A percentile compares a stretch with the other conserved stretches of the same genome.
phyloP scores from a whole-genome alignment of 1,284 basidiomycete genomes.

The Leccinum colubrinum region DNA sequence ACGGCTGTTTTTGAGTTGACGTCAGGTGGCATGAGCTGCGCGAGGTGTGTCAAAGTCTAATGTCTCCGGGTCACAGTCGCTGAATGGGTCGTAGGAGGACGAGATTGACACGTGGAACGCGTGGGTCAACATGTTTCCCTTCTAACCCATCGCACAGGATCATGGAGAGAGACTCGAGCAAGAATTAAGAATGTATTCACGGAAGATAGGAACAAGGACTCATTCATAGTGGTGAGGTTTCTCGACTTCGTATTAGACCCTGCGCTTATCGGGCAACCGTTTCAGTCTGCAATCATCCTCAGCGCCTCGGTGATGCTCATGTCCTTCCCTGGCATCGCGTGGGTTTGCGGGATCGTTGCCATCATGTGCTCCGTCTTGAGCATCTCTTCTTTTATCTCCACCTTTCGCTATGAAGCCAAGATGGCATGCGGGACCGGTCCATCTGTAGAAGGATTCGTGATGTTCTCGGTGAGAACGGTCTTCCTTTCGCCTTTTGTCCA shows the following conservation, averaged over 20 bases:
- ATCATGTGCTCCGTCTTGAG: too few species aligned
- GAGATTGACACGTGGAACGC: conserved; percentile 78
- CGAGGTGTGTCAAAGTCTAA: conserved; percentile 30
- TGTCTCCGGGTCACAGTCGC: background rate
- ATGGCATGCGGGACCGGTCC: background rate
- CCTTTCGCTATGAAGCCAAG: too few species aligned
- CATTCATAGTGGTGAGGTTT: background rate
- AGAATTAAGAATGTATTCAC: conserved; percentile 40
- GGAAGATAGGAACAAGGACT: conserved; percentile 56
- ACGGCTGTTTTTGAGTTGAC: conserved; percentile 41
- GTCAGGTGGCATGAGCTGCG: conserved; percentile 69
- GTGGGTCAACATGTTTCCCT: conserved; percentile 33
- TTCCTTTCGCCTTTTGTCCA: background rate
- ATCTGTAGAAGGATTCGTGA: background rate
- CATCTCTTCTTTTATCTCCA: too few species aligned
- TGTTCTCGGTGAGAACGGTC: background rate
- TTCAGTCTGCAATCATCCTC: too few species aligned
- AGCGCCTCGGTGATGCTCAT: too few species aligned
- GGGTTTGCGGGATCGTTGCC: too few species aligned
- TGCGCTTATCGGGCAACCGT: background rate
- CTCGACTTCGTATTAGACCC: background rate
- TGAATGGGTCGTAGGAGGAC: conserved; percentile 51
- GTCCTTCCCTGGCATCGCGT: too few species aligned
- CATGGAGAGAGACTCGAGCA: conserved; percentile 50
- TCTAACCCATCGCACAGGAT: conserved; percentile 44